Evolutionary conservation across 768 basidiomycete species (phyloP).

Genomic region (Suillus spraguei): DNA sequence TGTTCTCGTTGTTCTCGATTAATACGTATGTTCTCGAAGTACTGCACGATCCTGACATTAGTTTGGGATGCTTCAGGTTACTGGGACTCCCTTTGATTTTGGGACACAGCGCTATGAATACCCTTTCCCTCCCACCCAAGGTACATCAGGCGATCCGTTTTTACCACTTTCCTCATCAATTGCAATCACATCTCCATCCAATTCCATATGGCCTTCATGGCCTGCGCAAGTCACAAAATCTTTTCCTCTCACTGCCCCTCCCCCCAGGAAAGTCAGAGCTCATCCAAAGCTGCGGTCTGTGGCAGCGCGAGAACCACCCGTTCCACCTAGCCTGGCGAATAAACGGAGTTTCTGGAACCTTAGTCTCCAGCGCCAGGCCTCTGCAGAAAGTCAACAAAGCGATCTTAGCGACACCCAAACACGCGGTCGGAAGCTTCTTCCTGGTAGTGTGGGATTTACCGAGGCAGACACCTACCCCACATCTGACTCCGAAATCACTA

Average conservation of each 20-base stretch:
- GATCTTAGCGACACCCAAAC: constrained; percentile 24
- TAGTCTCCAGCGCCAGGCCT: constrained; percentile 25
- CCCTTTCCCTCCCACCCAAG: constrained; percentile 33
- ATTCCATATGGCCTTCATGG: constrained; percentile 28
- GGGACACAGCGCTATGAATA: constrained; percentile 36
- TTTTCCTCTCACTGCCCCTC: constrained; percentile 32
- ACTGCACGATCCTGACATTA: constrained; percentile 11
- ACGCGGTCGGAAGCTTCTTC: constrained; percentile 16
- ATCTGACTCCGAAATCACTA: background rate
- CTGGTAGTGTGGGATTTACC: constrained; percentile 6
- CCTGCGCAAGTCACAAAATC: constrained; percentile 32
- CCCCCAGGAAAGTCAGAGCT: constrained; percentile 27
- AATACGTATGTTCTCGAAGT: constrained; percentile 6
- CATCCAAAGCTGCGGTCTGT: constrained; percentile 34
- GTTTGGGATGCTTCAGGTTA: constrained; percentile 24
- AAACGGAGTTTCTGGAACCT: constrained; percentile 25
- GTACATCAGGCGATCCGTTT: constrained; percentile 30
- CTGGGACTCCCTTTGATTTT: constrained; percentile 36
- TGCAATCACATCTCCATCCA: constrained; percentile 22
- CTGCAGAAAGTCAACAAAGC: constrained; percentile 33
- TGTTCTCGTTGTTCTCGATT: constrained; percentile 10
- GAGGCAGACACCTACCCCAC: background rate
- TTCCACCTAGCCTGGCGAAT: constrained; percentile 34
- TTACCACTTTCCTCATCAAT: constrained; percentile 25
- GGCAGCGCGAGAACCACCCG: constrained; percentile 32